These are phyloP conservation scores for Colletotrichum sp. DNA, from an alignment of 2,329 filamentous ascomycete species.

Conservation along the genomic window DNA sequence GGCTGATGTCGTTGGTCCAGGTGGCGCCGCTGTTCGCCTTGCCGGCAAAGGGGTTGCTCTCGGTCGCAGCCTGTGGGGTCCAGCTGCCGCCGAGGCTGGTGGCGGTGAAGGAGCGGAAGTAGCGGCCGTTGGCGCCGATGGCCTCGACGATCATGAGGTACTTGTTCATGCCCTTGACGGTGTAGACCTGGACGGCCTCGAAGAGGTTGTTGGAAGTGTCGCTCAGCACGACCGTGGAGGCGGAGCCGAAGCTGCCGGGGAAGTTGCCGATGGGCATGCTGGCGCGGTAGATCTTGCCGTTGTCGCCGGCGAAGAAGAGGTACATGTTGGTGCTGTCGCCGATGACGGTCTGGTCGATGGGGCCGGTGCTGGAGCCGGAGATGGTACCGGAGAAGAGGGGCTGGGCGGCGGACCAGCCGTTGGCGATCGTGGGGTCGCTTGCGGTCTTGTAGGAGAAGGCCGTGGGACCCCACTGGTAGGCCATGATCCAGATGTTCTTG, in stretches of 20 bases:
- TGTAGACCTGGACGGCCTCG: constrained; percentile 72
- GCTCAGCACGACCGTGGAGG: constrained; percentile 53
- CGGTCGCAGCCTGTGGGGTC: constrained; percentile 61
- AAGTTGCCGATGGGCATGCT: constrained; percentile 68
- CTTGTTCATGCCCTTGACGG: constrained; percentile 53
- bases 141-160: constrained; percentile 75
- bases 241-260: constrained; percentile 62
- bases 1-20: constrained; percentile 72
- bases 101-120: constrained; percentile 72
- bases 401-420: constrained; percentile 60
- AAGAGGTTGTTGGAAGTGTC: constrained; percentile 64
- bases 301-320: constrained; percentile 71
- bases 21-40: constrained; percentile 68
- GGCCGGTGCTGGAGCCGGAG: constrained; percentile 52
- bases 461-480: constrained; percentile 68
- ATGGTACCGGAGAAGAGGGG: constrained; percentile 63
- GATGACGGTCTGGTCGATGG: constrained; percentile 70
- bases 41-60: constrained; percentile 68
- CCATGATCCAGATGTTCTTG: constrained; percentile 67
- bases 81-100: constrained; percentile 60
- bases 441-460: constrained; percentile 67
- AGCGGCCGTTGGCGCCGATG: constrained; percentile 61
- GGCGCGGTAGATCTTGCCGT: constrained; percentile 69
- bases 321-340: constrained; percentile 68
- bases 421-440: constrained; percentile 59